Evolutionary conservation across 352 stramenopile species (phyloP).

Genomic region (Globisporangium iwayamae): DNA sequence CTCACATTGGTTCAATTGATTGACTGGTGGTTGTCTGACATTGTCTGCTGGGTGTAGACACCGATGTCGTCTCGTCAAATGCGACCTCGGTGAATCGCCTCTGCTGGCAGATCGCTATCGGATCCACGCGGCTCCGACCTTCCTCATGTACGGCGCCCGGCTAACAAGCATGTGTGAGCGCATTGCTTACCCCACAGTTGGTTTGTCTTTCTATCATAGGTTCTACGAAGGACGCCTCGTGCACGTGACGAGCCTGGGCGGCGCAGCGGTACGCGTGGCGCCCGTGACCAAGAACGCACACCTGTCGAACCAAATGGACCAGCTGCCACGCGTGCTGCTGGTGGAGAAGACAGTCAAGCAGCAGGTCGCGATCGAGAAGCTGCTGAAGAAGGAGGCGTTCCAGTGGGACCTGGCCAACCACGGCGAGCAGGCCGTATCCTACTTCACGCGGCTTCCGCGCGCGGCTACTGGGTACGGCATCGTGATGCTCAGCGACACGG

Average conservation of each 20-base stretch:
- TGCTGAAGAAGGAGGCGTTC: conserved; percentile 59
- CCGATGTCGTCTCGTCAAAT: conserved; percentile 67
- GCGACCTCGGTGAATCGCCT: conserved; percentile 63
- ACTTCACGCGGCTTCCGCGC: conserved; percentile 33
- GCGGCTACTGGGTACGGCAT: conserved; percentile 36
- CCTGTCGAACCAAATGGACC: conserved; percentile 49
- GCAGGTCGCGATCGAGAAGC: conserved; percentile 54
- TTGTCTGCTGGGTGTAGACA: conserved; percentile 4
- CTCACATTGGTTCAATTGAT: background rate
- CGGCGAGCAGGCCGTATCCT: conserved; percentile 50
- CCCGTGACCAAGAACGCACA: conserved; percentile 58
- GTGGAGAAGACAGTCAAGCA: conserved; percentile 53
- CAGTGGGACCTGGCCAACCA: conserved; percentile 64
- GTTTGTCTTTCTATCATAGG: conserved; percentile 18
- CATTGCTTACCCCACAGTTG: background rate
- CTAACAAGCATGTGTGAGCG: background rate
- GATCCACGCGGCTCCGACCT: conserved; percentile 69
- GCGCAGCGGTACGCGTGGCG: conserved; percentile 39
- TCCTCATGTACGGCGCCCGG: conserved; percentile 47
- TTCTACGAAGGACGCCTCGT: conserved; percentile 66
- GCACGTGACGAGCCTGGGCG: conserved; percentile 58
- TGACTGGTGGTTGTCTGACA: background rate
- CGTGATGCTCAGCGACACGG: conserved; percentile 56
- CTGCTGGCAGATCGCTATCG: conserved; percentile 55
- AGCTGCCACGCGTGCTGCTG: conserved; percentile 58